Evolutionary conservation across 495 filamentous ascomycete genomes (phyloP).

Genomic region (Hypoxylon perforatum): DNA sequence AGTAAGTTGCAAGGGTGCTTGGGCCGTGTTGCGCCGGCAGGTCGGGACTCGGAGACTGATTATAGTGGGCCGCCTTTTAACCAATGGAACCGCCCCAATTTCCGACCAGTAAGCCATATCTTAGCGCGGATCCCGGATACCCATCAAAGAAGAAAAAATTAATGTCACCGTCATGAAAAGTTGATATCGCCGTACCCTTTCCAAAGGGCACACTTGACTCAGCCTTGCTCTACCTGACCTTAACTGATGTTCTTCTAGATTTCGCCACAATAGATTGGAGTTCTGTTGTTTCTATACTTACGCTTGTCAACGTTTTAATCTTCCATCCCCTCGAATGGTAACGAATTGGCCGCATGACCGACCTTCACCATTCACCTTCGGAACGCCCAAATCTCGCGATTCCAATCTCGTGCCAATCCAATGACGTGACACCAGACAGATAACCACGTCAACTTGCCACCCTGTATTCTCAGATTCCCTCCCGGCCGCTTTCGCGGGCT

Average conservation of each 20-base stretch:
- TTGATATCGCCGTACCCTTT: neutral
- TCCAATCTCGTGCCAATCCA: slow-evolving; percentile 18
- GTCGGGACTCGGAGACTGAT: neutral
- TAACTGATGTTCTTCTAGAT: neutral
- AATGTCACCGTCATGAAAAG: slow-evolving; percentile 40
- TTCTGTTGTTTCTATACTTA: neutral
- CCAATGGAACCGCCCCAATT: slow-evolving; percentile 19
- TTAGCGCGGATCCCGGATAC: slow-evolving; percentile 10
- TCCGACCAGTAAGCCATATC: neutral
- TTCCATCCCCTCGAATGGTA: slow-evolving; percentile 13
- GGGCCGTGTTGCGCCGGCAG: too few species aligned
- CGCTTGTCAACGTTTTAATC: neutral
- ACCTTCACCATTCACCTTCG: slow-evolving; percentile 5
- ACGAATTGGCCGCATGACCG: slow-evolving; percentile 3
- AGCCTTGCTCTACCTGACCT: neutral
- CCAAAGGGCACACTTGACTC: neutral
- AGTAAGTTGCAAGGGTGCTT: neutral
- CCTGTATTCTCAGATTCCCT: slow-evolving; percentile 54
- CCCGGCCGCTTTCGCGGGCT: slow-evolving; percentile 62
- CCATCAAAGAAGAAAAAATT: slow-evolving; percentile 28
- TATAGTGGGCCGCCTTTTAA: neutral
- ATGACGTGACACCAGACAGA: slow-evolving; percentile 48
- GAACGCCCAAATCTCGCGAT: slow-evolving; percentile 7
- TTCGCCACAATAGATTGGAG: slow-evolving; percentile 1
- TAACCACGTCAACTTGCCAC: slow-evolving; percentile 48